Evolutionary conservation across 345 rosid species (phyloP).

Genomic region (Isatis tinctoria): DNA sequence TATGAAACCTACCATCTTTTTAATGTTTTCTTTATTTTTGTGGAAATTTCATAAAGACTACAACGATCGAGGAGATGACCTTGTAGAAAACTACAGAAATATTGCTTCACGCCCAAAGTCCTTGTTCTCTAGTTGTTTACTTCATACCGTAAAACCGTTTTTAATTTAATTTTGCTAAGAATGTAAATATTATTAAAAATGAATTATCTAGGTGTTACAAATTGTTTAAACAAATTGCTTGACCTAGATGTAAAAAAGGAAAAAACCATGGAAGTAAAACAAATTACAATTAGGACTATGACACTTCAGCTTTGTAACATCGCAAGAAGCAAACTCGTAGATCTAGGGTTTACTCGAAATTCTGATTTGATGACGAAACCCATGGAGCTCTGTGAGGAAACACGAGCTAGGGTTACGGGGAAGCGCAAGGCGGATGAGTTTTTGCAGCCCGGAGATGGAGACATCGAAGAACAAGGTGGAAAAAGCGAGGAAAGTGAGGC

Average conservation of each 20-base stretch:
- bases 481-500: background rate
- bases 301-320: too few species aligned
- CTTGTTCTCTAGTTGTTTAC: background rate
- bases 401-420: background rate
- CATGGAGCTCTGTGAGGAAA: background rate
- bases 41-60: background rate
- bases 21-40: background rate
- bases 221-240: too few species aligned
- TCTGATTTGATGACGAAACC: background rate
- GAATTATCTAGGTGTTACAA: too few species aligned
- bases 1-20: slow-evolving; percentile 15
- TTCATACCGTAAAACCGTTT: background rate
- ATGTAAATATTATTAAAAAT: too few species aligned
- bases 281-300: too few species aligned
- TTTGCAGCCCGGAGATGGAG: background rate
- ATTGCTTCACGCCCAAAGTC: background rate
- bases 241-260: too few species aligned
- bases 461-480: background rate
- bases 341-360: too few species aligned
- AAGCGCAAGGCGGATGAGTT: background rate
- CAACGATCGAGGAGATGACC: background rate
- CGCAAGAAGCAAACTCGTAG: too few species aligned
- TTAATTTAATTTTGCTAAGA: too few species aligned
- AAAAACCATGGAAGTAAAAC: too few species aligned
- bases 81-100: background rate